Evolutionary conservation across 306 rosid genomes (phyloP), one percentile per base, ranked within the genome.

Genomic region (Arachis stenosperma): DNA sequence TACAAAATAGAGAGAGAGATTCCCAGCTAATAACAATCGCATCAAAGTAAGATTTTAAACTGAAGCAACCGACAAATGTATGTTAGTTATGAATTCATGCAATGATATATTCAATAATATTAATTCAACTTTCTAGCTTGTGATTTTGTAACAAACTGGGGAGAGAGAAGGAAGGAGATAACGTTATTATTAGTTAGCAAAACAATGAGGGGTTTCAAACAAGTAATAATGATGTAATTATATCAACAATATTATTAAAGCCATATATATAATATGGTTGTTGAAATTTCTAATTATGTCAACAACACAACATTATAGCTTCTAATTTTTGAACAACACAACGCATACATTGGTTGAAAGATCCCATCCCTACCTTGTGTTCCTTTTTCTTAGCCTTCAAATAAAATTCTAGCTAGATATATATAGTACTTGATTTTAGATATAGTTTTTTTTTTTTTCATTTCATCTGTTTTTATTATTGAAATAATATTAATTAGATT

Each of bases 241-340:
- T 54, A 22, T 22, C 27, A 0, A 22, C 10, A 41, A 71, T 65
- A 43, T 51, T 46, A 65, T 71, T 52, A 58, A 51, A 42, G 61
- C 67, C 65, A 75, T 76, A 60, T 22, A 22, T 22, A 22, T 22
- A 22, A 70, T 65, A 56, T 13, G 70, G 74, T 76, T 66, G 81
- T 81, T 76, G 78, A 81, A 76, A 71, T 65, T 81, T 60, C 63
- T 30, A 9, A 54, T 37, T 27, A 46, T 42, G 13, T 56, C 59
- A 67, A 56, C 80, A 69, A 80, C 68, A 64, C 13, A 33, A 54
- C 5, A 81, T 67, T 44, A 59, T 57, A 60, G 47, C 62, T 53
- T 67, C 60, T 44, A 44, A 76, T 60, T 55, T 53, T 71, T 42
- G 61, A 50, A 66, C 61, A 54, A 66, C 44, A 39, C 72, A 36